Evolutionary conservation across 179 eudicot species (phyloP), one percentile per base, ranked within the genome.

Genomic region (Carnegiea gigantea): DNA sequence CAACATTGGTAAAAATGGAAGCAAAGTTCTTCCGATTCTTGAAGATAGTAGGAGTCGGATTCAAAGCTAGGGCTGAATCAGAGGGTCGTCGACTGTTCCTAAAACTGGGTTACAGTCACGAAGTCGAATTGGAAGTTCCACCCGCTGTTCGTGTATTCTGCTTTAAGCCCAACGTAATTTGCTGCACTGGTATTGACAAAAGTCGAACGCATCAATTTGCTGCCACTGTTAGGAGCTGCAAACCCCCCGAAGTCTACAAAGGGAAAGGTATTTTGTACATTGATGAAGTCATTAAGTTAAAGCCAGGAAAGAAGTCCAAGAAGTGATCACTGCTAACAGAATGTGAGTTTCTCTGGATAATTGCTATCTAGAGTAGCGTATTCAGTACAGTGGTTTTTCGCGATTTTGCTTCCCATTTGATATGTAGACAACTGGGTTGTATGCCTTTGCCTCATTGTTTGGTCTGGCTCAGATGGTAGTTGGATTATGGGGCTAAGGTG

Each of bases 241-340:
- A 76, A 76, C 79, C 79, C 46, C 79, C 48, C 7, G 79, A 76
- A 33, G 67, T 33, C 24, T 57, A 30, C 68, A 54, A 76, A 33
- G 79, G 79, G 18, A 76, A 76, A 36, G 79, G 79, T 76, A 76
- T 54, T 28, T 18, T 76, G 79, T 76, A 76, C 79, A 57, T 53
- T 17, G 79, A 54, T 76, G 79, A 76, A 76, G 79, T 57, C 48
- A 76, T 76, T 9, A 57, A 26, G 68, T 53, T 28, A 67, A 76
- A 76, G 70, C 78, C 9, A 73, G 82, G 81, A 65, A 67, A 76
- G 67, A 54, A 76, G 79, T 54, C 48, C 17, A 76, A 17, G 15
- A 57, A 33, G 48, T 76, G 68, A 76, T 53, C 65, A 17, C 64
- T 30, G 48, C 23, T 18, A 33, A 17, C 6, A 30, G 40, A 9